A percentile compares a stretch with the other conserved stretches of the same genome.
phyloP scores from a whole-genome alignment of 2,329 filamentous ascomycete species.

The Colletotrichum sp. region DNA sequence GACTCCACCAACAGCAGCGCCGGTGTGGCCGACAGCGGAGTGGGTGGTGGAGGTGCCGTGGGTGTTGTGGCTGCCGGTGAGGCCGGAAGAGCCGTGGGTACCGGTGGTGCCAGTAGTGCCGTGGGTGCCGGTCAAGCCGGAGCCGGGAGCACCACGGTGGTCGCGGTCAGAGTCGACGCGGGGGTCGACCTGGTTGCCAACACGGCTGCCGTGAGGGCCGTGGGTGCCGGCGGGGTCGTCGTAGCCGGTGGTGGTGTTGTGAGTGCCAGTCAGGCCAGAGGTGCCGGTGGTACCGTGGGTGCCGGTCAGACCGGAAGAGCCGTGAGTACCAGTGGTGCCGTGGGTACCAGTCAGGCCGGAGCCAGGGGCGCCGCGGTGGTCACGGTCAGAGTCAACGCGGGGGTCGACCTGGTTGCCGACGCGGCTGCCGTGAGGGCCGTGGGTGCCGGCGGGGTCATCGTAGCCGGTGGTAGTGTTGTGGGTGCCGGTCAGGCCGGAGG shows the following conservation, averaged over 20 bases:
- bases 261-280: conserved; percentile 18
- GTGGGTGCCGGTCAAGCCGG: conserved; percentile 1
- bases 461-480: not conserved
- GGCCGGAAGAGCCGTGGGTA: conserved; percentile 11
- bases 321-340: conserved; percentile 3
- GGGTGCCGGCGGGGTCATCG: not conserved
- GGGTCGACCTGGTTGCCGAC: not conserved
- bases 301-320: conserved; percentile 26
- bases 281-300: conserved; percentile 31
- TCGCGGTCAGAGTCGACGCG: conserved; percentile 25
- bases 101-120: conserved; percentile 13
- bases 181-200: not conserved
- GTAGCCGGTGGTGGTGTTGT: not conserved
- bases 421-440: conserved; percentile 30
- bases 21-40: conserved; percentile 35
- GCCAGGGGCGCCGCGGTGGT: conserved; percentile 21
- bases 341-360: conserved; percentile 6
- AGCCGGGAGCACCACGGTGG: conserved; percentile 16
- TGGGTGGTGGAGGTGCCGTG: conserved; percentile 43
- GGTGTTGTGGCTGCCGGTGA: conserved; percentile 33
- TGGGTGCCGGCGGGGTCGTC: not conserved
- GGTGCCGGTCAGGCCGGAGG: conserved; percentile 18
- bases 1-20: conserved; percentile 24
- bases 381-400: conserved; percentile 23
- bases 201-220: conserved; percentile 30